A percentile compares a stretch with the other conserved stretches of the same genome.
These are phyloP conservation scores for Populus ilicifolia DNA, from an alignment of 345 rosid genomes.

Conservation along the genomic window DNA sequence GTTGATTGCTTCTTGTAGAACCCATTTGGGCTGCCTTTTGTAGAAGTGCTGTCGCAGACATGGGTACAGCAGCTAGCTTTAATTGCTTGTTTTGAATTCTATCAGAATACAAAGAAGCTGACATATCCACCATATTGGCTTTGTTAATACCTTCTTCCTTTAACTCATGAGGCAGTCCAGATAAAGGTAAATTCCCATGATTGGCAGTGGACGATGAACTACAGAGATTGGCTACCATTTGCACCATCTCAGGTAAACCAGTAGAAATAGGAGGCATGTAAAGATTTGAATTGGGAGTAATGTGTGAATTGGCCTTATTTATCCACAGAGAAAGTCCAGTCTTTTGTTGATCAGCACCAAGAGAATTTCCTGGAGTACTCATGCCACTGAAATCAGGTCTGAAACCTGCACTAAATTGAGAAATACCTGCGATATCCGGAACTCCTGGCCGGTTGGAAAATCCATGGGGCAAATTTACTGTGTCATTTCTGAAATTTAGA, in stretches of 20 bases:
- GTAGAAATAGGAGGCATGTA: slow-evolving; percentile 14
- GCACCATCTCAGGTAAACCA: slow-evolving; percentile 60
- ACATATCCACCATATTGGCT: slow-evolving; percentile 16
- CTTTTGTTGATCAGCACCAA: slow-evolving; percentile 22
- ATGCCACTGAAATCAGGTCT: slow-evolving; percentile 43
- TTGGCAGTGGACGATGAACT: slow-evolving; percentile 46
- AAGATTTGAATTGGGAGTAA: slow-evolving; percentile 16
- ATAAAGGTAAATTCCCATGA: slow-evolving; percentile 48
- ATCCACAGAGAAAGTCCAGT: slow-evolving; percentile 28
- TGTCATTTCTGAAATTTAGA: slow-evolving; percentile 53
- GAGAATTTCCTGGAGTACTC: slow-evolving; percentile 32
- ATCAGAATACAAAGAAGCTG: slow-evolving; percentile 38
- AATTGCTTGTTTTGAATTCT: slow-evolving; percentile 34
- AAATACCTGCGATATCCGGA: slow-evolving; percentile 41
- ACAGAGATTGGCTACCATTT: slow-evolving; percentile 47
- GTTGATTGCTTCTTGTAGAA: slow-evolving; percentile 67
- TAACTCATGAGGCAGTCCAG: slow-evolving; percentile 40
- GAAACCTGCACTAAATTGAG: slow-evolving; percentile 49
- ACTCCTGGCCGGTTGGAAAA: slow-evolving; percentile 37
- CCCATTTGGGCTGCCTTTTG: slow-evolving; percentile 98
- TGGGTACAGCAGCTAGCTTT: slow-evolving; percentile 39
- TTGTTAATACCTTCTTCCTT: slow-evolving; percentile 33
- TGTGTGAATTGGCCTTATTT: slow-evolving; percentile 16
- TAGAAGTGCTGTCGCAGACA: slow-evolving; percentile 90
- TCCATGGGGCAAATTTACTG: slow-evolving; percentile 48